A percentile compares a stretch with the other conserved stretches of the same genome.
phyloP scores from a whole-genome alignment of 495 filamentous ascomycete genomes.

The Lichenothelia convexa region DNA sequence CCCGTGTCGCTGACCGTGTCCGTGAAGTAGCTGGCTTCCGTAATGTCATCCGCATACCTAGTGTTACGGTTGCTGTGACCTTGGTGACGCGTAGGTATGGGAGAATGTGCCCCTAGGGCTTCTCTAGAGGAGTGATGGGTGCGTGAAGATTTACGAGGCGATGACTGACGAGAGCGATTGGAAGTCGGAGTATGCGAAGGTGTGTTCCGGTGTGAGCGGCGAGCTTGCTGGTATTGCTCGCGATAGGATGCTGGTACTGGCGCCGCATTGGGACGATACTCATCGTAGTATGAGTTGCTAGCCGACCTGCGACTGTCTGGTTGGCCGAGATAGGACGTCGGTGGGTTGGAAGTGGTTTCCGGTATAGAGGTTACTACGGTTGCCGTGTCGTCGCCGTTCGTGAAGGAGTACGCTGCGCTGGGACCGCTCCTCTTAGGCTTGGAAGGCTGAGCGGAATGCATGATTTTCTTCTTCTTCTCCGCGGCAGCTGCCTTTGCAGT shows the following conservation, averaged over 20 bases:
- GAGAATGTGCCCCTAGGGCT: no score
- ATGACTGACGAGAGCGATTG: constrained; percentile 8
- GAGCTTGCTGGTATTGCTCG: constrained; percentile 9
- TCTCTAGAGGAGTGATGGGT: no score
- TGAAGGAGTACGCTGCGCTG: constrained; percentile 20
- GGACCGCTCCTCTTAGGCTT: constrained; percentile 3
- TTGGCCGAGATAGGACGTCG: no score
- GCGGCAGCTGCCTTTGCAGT: constrained; percentile 10
- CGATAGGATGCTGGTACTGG: no score
- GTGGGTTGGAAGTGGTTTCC: no score
- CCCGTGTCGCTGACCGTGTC: constrained; percentile 43
- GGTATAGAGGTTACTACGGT: no score
- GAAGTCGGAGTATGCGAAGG: no score
- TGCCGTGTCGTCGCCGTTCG: constrained; percentile 15
- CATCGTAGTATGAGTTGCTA: constrained; percentile 4
- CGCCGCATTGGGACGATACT: no score
- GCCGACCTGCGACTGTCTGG: constrained; percentile 1
- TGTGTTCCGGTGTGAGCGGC: not conserved
- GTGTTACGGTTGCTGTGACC: constrained; percentile 1
- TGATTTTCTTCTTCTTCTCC: constrained; percentile 3
- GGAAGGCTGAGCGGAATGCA: not conserved
- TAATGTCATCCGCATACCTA: constrained; percentile 8
- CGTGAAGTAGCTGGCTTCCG: constrained; percentile 22
- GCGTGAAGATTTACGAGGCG: constrained; percentile 12
- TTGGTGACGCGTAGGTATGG: constrained; percentile 1